Percentiles rank a stretch among this genome's conserved stretches.
Conservation (phyloP, 768 basidiomycete genomes). For the Collybia mongolica region DNA sequence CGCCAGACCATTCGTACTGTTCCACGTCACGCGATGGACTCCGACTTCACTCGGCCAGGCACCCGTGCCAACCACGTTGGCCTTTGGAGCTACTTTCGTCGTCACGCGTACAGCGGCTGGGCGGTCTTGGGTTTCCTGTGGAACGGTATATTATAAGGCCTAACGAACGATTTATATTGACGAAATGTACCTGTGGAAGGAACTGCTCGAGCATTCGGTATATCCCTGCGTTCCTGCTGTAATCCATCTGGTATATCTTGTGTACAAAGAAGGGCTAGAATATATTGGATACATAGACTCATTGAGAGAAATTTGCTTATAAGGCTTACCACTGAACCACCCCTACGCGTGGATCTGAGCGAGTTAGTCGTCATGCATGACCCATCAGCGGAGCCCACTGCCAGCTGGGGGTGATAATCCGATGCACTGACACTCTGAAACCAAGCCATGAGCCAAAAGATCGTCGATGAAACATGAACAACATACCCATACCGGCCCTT, state of each 20-base stretch:
- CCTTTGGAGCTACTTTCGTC: slow-evolving; percentile 29
- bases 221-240: slow-evolving; percentile 69
- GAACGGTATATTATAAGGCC: neutral
- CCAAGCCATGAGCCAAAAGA: neutral
- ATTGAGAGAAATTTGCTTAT: no score
- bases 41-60: slow-evolving; percentile 82
- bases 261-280: slow-evolving; percentile 73
- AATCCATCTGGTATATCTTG: slow-evolving; percentile 86
- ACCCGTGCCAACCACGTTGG: slow-evolving; percentile 44
- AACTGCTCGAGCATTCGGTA: slow-evolving; percentile 90
- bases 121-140: slow-evolving; percentile 19
- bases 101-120: slow-evolving; percentile 4
- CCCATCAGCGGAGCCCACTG: slow-evolving; percentile 83
- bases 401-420: slow-evolving; percentile 85
- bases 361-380: slow-evolving; percentile 73
- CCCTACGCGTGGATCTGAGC: slow-evolving; percentile 63
- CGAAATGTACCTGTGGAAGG: slow-evolving; percentile 58
- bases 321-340: slow-evolving; percentile 66
- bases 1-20: slow-evolving; percentile 67
- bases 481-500: slow-evolving; percentile 83
- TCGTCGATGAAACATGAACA: neutral
- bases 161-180: neutral
- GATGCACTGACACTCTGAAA: slow-evolving; percentile 69
- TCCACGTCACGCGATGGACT: slow-evolving; percentile 81
- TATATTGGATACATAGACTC: neutral